phyloP scores from a whole-genome alignment of 768 basidiomycete species.

The Infundibulicybe gibba region DNA sequence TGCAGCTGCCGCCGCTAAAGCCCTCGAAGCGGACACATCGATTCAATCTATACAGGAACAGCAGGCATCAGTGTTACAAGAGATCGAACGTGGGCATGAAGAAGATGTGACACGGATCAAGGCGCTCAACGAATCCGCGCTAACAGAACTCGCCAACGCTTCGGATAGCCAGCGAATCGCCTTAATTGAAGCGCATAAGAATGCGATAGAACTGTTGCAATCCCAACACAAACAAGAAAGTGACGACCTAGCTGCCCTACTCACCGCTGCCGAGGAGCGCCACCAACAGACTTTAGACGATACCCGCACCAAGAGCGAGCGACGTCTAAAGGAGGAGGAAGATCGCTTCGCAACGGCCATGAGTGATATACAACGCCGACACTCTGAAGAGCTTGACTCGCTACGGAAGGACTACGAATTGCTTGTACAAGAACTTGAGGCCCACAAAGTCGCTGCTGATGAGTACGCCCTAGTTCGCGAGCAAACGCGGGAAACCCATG shows the following conservation, averaged over 20 bases:
- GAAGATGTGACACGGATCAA: constrained; percentile 49
- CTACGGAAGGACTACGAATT: constrained; percentile 45
- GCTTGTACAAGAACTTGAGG: constrained; percentile 56
- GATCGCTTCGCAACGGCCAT: constrained; percentile 31
- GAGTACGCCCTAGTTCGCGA: constrained; percentile 47
- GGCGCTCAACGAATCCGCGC: constrained; percentile 37
- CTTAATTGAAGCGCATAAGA: constrained; percentile 31
- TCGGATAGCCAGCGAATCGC: constrained; percentile 21
- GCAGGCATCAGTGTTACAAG: constrained; percentile 49
- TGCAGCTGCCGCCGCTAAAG: constrained; percentile 26
- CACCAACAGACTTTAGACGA: constrained; percentile 34
- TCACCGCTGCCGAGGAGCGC: constrained; percentile 34
- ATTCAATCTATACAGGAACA: constrained; percentile 48
- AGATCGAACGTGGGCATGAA: constrained; percentile 53
- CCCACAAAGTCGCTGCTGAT: constrained; percentile 48
- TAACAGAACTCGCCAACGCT: constrained; percentile 25
- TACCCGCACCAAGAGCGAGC: constrained; percentile 27
- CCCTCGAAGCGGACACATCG: constrained; percentile 42
- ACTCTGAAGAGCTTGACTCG: constrained; percentile 43
- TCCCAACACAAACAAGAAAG: constrained; percentile 47
- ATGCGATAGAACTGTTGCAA: constrained; percentile 34
- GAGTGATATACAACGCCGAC: constrained; percentile 37
- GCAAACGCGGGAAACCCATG: constrained; percentile 37
- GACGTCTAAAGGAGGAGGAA: constrained; percentile 34
- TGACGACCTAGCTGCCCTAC: constrained; percentile 31